Evolutionary conservation across 192 early-diverging fungal genomes (phyloP), one percentile per base, ranked within the genome.

Genomic region (Coemansia sp.): DNA sequence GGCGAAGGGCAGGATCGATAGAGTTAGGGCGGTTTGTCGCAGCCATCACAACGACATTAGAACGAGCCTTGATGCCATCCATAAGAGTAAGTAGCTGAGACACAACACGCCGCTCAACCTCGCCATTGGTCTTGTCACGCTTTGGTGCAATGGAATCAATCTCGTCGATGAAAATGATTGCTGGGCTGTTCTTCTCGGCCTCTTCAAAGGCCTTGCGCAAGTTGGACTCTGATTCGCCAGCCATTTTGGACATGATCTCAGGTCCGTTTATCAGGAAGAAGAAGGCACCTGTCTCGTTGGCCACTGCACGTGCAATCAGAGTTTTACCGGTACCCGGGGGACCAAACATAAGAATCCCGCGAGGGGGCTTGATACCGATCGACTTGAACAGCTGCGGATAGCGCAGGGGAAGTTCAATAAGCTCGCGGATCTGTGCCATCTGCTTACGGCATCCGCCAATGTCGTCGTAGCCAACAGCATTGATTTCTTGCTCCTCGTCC

Each of bases 231-330:
- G 91, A 93, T 78, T 99, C 97, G 71, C 97, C 97, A 37, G 97
- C 95, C 97, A 99, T 99, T 85, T 98, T 98, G 69, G 94, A 96
- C 96, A 99, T 98, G 74, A 99, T 98, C 75, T 98, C 96, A 56
- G 97, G 97, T 39, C 96, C 97, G 73, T 98, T 98, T 83, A 99
- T 98, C 53, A 96, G 78, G 84, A 99, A 98, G 87, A 99, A 96
- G 91, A 98, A 98, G 16, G 96, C 97, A 29, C 97, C 97, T 31
- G 96, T 98, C 79, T 99, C 97, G 78, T 98, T 98, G 58, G 97
- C 97, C 4, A 99, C 96, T 7, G 97, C 96, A 65, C 96, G 91
- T 7, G 97, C 97, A 83, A 99, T 95, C 67, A 99, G 84, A 9
- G 97, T 99, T 81, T 99, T 99, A 84, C 97, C 97, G 10, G 96